phyloP scores from a whole-genome alignment of 345 rosid species.

The Camelina neglecta region DNA sequence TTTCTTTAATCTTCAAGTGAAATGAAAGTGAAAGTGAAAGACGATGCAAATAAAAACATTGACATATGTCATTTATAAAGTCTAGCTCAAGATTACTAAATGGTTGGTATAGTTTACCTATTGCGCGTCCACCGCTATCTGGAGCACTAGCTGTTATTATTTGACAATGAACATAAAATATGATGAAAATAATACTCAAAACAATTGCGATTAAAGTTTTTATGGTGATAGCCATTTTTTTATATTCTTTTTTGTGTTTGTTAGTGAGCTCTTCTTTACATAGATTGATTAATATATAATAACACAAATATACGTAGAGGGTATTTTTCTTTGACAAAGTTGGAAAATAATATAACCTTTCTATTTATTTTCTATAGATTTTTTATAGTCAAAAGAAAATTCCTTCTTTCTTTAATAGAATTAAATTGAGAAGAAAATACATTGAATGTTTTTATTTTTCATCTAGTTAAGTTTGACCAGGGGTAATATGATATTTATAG shows the following conservation, averaged over 20 bases:
- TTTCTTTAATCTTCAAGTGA: no score
- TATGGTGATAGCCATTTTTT: not conserved
- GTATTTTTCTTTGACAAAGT: not conserved
- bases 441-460: no score
- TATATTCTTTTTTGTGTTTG: not conserved
- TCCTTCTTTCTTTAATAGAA: no score
- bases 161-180: constrained; percentile 1
- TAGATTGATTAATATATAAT: not conserved
- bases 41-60: not conserved
- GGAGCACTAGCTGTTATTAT: not conserved
- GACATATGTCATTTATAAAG: not conserved
- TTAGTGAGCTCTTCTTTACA: not conserved
- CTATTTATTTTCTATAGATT: not conserved
- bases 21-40: not conserved
- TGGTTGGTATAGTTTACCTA: not conserved
- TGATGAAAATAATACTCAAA: not conserved
- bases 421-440: no score
- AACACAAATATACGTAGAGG: not conserved
- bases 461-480: no score
- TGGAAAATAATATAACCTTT: not conserved
- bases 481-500: no score
- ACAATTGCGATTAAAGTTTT: not conserved
- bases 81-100: not conserved
- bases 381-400: not conserved
- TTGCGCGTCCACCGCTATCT: not conserved